Conservation (phyloP, 108 stramenopile genomes). For the Cyclostephanos invisitatus region DNA sequence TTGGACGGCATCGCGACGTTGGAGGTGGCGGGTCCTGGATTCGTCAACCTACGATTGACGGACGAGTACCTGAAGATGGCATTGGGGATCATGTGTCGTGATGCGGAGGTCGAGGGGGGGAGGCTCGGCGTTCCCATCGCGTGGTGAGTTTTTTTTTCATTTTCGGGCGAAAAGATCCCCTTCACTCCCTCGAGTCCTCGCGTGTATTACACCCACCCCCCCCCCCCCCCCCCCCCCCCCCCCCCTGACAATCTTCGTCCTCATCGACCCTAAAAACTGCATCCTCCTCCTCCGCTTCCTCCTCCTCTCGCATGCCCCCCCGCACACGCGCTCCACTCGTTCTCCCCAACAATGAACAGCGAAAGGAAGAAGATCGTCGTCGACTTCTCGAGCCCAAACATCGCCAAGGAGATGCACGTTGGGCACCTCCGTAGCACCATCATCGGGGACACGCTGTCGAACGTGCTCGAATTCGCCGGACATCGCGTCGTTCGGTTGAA, state of each 20-base stretch:
- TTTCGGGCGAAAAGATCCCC: too few species aligned
- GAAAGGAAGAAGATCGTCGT: slow-evolving; percentile 84
- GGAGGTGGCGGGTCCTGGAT: slow-evolving; percentile 90
- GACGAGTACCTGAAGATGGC: slow-evolving; percentile 69
- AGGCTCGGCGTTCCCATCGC: slow-evolving; percentile 65
- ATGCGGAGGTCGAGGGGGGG: slow-evolving; percentile 45
- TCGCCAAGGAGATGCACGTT: slow-evolving; percentile 99
- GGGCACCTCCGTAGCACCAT: slow-evolving; percentile 98
- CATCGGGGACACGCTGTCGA: slow-evolving; percentile 95
- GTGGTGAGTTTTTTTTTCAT: slow-evolving; percentile 33
- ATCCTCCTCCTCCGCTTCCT: too few species aligned
- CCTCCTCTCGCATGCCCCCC: not conserved
- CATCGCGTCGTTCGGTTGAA: slow-evolving; percentile 94
- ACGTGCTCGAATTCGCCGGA: slow-evolving; percentile 89
- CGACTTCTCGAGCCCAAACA: slow-evolving; percentile 98
- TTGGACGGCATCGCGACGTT: slow-evolving; percentile 63
- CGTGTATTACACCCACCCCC: too few species aligned
- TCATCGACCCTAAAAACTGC: too few species aligned
- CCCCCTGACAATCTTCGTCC: too few species aligned
- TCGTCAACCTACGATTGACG: slow-evolving; percentile 90
- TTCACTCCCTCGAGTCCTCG: too few species aligned
- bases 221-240: too few species aligned
- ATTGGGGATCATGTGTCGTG: slow-evolving; percentile 60
- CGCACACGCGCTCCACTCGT: too few species aligned
- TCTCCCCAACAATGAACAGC: too few species aligned